Percentiles rank a stretch among this genome's conserved stretches.
Evolutionary conservation across 2,329 filamentous ascomycete species (phyloP).

Genomic region (Pseudogymnoascus sp.): DNA sequence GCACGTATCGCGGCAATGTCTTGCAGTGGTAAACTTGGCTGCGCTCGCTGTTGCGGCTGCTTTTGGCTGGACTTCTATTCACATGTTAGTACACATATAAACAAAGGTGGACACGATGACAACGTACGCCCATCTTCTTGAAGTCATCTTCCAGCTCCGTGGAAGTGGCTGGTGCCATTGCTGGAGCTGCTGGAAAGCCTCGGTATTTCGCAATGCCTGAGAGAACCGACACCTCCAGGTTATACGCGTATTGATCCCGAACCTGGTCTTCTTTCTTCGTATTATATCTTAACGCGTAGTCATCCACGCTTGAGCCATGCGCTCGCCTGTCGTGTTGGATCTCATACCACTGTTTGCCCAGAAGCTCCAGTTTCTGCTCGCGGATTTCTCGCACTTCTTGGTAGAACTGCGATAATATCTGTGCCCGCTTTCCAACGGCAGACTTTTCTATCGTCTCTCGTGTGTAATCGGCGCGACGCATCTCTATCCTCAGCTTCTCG

Average conservation of each 20-base stretch:
- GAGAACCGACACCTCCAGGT: slow-evolving; percentile 85
- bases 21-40: slow-evolving; percentile 22
- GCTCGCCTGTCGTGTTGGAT: slow-evolving; percentile 83
- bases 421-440: slow-evolving; percentile 71
- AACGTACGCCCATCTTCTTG: slow-evolving; percentile 75
- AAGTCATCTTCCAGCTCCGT: slow-evolving; percentile 79
- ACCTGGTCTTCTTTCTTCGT: slow-evolving; percentile 68
- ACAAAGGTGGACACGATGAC: slow-evolving; percentile 12
- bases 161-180: slow-evolving; percentile 62
- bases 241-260: slow-evolving; percentile 81
- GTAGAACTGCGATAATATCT: slow-evolving; percentile 84
- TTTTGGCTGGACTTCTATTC: slow-evolving; percentile 17
- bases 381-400: slow-evolving; percentile 77
- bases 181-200: slow-evolving; percentile 90
- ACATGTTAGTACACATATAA: slow-evolving; percentile 19
- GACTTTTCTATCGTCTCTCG: slow-evolving; percentile 63
- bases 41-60: slow-evolving; percentile 18
- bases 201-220: slow-evolving; percentile 89
- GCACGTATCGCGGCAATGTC: slow-evolving; percentile 26
- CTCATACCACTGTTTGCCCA: slow-evolving; percentile 86
- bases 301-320: slow-evolving; percentile 66
- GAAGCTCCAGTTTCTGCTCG: slow-evolving; percentile 67
- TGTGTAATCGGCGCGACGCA: slow-evolving; percentile 55
- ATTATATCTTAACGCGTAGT: slow-evolving; percentile 75
- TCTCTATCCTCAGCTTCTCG: slow-evolving; percentile 58